phyloP scores from a whole-genome alignment of 176 grass and related monocot genomes.

The Bonia amplexicaulis region DNA sequence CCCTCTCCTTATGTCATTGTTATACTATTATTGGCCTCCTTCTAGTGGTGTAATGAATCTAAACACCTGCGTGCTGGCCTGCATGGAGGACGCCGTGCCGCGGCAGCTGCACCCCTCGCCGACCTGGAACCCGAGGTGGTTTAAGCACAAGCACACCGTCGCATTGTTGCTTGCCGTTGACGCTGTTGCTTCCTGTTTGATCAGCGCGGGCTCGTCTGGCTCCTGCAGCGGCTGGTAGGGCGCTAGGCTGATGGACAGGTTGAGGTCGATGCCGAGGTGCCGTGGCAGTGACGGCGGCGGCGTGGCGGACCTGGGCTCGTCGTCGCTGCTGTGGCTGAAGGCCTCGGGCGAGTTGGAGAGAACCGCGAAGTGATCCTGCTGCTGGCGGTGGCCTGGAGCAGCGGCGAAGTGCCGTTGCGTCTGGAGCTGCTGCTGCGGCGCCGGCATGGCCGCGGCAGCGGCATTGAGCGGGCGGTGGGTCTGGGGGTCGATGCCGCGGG shows the following conservation, averaged over 20 bases:
- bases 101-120: conserved; percentile 46
- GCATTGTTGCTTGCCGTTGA: not conserved
- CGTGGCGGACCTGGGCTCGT: conserved; percentile 36
- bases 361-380: not conserved
- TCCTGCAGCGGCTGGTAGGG: conserved; percentile 42
- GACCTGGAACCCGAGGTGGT: conserved; percentile 50
- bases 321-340: conserved; percentile 58
- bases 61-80: conserved; percentile 37
- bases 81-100: conserved; percentile 25
- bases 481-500: conserved; percentile 67
- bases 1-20: not conserved
- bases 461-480: conserved; percentile 62
- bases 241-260: conserved; percentile 73
- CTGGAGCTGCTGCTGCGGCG: not conserved
- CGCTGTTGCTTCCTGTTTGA: not conserved
- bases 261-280: conserved; percentile 70
- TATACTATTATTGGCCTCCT: conserved; percentile 36
- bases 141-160: conserved; percentile 53
- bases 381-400: not conserved
- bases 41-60: conserved; percentile 54
- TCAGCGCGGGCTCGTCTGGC: not conserved
- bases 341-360: conserved; percentile 29
- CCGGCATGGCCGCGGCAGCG: not conserved
- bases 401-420: not conserved
- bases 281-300: not conserved